A percentile compares a stretch with the other conserved stretches of the same genome.
phyloP scores from a whole-genome alignment of 495 filamentous ascomycete species.

The Aspergillus affinis region DNA sequence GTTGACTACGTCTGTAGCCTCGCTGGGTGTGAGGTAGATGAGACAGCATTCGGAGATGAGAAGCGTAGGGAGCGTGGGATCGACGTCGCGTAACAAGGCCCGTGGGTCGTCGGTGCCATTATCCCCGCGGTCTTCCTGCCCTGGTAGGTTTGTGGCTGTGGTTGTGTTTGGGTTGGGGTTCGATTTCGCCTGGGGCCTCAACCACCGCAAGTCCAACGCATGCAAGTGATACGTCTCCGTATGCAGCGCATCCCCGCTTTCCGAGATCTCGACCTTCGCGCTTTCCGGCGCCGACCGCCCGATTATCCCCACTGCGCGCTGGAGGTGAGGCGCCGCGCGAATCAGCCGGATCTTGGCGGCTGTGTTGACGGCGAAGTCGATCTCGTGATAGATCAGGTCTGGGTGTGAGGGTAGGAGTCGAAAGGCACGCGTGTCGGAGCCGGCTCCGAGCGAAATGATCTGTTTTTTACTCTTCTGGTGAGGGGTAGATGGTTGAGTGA shows the following conservation, averaged over 20 bases:
- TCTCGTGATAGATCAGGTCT: slow-evolving; percentile 78
- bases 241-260: slow-evolving; percentile 41
- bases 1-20: slow-evolving; percentile 62
- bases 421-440: slow-evolving; percentile 86
- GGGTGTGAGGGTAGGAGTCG: slow-evolving; percentile 54
- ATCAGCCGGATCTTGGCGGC: slow-evolving; percentile 60
- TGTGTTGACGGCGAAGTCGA: slow-evolving; percentile 82
- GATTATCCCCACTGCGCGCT: slow-evolving; percentile 28
- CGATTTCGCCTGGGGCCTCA: slow-evolving; percentile 31
- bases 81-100: slow-evolving; percentile 35
- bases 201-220: slow-evolving; percentile 72
- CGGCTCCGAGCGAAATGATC: slow-evolving; percentile 91
- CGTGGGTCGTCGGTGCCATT: slow-evolving; percentile 19
- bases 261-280: slow-evolving; percentile 31
- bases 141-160: background rate
- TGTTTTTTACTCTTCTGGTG: slow-evolving; percentile 55
- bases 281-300: slow-evolving; percentile 16
- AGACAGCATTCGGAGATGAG: slow-evolving; percentile 93
- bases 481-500: slow-evolving; percentile 29
- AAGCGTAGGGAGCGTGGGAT: slow-evolving; percentile 68
- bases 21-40: slow-evolving; percentile 70
- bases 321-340: slow-evolving; percentile 38
- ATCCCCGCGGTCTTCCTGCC: background rate
- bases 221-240: slow-evolving; percentile 68
- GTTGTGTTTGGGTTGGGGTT: no score